Percentiles rank a stretch among this genome's conserved stretches.
Evolutionary conservation across 805 yeast genomes (phyloP).

Genomic region (Nakazawaea populi): DNA sequence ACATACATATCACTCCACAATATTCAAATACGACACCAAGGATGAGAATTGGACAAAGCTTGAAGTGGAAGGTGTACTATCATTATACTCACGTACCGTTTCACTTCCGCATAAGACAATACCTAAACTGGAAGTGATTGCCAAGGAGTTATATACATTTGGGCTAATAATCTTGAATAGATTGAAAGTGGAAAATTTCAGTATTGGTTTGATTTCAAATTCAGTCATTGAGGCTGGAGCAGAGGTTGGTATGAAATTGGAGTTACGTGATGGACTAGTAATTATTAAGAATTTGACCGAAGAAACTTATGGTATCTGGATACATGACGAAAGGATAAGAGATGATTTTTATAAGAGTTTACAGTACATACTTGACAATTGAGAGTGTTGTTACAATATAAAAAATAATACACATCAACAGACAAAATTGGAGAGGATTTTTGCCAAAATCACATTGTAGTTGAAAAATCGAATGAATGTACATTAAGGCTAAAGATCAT

Average conservation of each 20-base stretch:
- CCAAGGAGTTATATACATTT: slow-evolving; percentile 44
- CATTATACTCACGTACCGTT: slow-evolving; percentile 51
- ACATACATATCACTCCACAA: slow-evolving; percentile 66
- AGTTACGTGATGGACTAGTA: slow-evolving; percentile 61
- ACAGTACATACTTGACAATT: slow-evolving; percentile 12
- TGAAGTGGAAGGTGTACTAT: slow-evolving; percentile 66
- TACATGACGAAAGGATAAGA: slow-evolving; percentile 65
- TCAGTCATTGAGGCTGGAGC: slow-evolving; percentile 19
- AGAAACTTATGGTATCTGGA: slow-evolving; percentile 75
- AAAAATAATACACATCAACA: too few relatives aligned
- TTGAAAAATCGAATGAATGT: background rate
- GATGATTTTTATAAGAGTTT: slow-evolving; percentile 46
- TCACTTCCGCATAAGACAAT: slow-evolving; percentile 7
- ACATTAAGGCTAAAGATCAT: background rate
- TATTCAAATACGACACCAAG: slow-evolving; percentile 54
- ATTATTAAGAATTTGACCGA: slow-evolving; percentile 64
- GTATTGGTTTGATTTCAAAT: slow-evolving; percentile 54
- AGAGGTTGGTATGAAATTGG: slow-evolving; percentile 51
- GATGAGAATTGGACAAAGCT: slow-evolving; percentile 64
- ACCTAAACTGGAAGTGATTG: slow-evolving; percentile 26
- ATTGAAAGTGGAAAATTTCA: slow-evolving; percentile 62
- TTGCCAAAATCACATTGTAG: too few relatives aligned
- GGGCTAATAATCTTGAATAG: slow-evolving; percentile 70
- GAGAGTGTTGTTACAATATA: background rate
- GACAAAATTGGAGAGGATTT: too few relatives aligned